Evolutionary conservation across 2,329 filamentous ascomycete species (phyloP).

Genomic region (Aspergillus hiratsukae): DNA sequence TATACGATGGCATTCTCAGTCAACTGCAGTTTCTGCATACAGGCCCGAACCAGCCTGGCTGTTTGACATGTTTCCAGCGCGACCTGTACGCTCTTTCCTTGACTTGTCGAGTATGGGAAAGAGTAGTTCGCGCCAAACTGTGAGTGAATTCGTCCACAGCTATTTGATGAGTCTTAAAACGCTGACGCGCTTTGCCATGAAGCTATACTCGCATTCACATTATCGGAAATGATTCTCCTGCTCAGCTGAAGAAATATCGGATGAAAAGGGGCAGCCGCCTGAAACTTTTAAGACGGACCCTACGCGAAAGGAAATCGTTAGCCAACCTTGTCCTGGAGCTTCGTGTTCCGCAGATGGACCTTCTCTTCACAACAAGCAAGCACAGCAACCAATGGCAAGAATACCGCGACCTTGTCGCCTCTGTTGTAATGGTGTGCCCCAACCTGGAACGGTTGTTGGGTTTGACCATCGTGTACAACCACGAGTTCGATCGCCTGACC

Average conservation of each 20-base stretch:
- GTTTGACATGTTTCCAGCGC: conserved; percentile 51
- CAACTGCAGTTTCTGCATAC: conserved; percentile 48
- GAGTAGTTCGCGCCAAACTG: conserved; percentile 47
- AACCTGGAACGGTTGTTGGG: conserved; percentile 53
- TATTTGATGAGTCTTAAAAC: conserved; percentile 5
- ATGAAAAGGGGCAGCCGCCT: conserved; percentile 48
- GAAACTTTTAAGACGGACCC: conserved; percentile 51
- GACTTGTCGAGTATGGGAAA: conserved; percentile 55
- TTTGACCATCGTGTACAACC: conserved; percentile 49
- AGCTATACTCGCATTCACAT: conserved; percentile 51
- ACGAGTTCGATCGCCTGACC: conserved; percentile 52
- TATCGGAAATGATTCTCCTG: conserved; percentile 43
- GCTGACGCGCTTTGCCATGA: conserved; percentile 6
- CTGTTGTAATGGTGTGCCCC: conserved; percentile 56
- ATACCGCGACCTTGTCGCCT: conserved; percentile 50
- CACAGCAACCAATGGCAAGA: conserved; percentile 42
- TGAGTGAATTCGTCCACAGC: conserved; percentile 35
- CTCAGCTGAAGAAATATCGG: conserved; percentile 46
- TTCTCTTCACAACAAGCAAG: conserved; percentile 36
- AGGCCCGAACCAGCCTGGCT: conserved; percentile 37
- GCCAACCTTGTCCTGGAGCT: conserved; percentile 52
- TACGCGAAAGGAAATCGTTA: conserved; percentile 48
- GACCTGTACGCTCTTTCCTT: conserved; percentile 52
- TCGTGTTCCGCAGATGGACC: conserved; percentile 48
- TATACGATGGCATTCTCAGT: conserved; percentile 52